A percentile compares a stretch with the other conserved stretches of the same genome.
phyloP scores from a whole-genome alignment of 2,329 filamentous ascomycete species.

The Bipolaris bicolor region DNA sequence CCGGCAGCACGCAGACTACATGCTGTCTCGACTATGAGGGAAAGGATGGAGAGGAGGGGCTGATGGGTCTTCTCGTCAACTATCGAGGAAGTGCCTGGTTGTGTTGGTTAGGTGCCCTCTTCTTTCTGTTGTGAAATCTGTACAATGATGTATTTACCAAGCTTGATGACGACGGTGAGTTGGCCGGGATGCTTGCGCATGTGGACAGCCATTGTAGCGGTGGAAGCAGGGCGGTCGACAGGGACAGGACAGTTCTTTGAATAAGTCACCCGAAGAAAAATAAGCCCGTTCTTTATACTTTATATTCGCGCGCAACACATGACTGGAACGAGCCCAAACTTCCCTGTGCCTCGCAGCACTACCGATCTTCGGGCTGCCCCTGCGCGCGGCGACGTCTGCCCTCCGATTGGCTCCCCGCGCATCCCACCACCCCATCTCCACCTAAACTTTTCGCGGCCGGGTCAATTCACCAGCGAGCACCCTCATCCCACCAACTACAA shows the following conservation, averaged over 20 bases:
- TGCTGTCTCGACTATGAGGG: constrained; percentile 91
- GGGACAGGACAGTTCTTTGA: too few relatives aligned
- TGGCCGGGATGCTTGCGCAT: constrained; percentile 60
- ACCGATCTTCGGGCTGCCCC: constrained; percentile 19
- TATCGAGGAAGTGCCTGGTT: constrained; percentile 92
- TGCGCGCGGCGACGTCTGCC: constrained; percentile 17
- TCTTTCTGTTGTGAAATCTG: constrained; percentile 21
- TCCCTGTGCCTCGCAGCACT: constrained; percentile 8
- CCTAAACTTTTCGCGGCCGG: constrained; percentile 30
- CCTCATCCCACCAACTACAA: background rate
- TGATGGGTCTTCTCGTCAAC: constrained; percentile 96
- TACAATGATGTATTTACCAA: constrained; percentile 64
- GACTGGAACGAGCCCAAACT: constrained; percentile 24
- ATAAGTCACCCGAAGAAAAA: background rate
- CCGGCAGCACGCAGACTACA: constrained; percentile 87
- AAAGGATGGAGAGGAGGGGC: constrained; percentile 87
- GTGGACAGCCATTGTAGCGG: constrained; percentile 40
- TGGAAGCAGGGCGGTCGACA: background rate
- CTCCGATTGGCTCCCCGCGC: constrained; percentile 35
- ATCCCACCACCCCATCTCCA: constrained; percentile 15
- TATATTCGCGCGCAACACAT: constrained; percentile 16
- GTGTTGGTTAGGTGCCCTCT: constrained; percentile 40
- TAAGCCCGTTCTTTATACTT: background rate
- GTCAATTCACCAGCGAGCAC: constrained; percentile 10
- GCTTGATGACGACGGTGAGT: constrained; percentile 83